Evolutionary conservation across 257 asterid genomes (phyloP).

Genomic region (Nyctanthes arbortristis): DNA sequence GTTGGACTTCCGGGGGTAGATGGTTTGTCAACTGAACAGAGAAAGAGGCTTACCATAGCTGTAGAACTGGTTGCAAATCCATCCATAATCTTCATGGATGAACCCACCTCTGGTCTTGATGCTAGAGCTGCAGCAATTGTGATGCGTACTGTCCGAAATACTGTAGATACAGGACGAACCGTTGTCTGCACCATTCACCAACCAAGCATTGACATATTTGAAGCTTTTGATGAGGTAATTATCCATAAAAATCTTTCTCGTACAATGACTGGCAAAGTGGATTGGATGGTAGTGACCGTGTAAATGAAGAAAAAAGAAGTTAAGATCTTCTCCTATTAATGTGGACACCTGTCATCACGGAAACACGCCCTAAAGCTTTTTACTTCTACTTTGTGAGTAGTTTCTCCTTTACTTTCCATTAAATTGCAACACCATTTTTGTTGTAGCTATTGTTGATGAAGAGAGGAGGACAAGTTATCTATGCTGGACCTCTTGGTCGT

Average conservation of each 20-base stretch:
- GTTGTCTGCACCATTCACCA: constrained; percentile 93
- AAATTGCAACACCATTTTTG: neutral
- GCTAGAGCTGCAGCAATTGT: constrained; percentile 95
- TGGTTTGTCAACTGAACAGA: constrained; percentile 86
- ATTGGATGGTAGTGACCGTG: neutral
- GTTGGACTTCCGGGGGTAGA: constrained; percentile 92
- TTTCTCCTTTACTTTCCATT: neutral
- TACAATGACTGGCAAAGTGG: neutral
- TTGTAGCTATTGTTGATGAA: constrained; percentile 75
- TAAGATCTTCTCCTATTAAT: neutral
- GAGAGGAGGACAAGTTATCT: constrained; percentile 85
- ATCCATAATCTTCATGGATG: constrained; percentile 91
- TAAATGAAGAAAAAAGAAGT: neutral
- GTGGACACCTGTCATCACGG: too few species aligned
- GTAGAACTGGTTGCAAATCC: constrained; percentile 92
- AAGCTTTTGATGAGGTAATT: constrained; percentile 87
- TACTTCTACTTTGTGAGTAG: neutral
- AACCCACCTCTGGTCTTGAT: constrained; percentile 88
- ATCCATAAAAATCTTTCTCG: neutral
- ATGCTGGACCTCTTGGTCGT: constrained; percentile 82
- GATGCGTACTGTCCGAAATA: constrained; percentile 83
- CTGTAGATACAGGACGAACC: constrained; percentile 83
- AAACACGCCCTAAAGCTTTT: neutral
- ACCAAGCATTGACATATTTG: constrained; percentile 85
- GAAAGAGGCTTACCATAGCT: constrained; percentile 84